Evolutionary conservation across 306 rosid genomes (phyloP), one percentile per base, ranked within the genome.

Genomic region (Medicago ruthenica): DNA sequence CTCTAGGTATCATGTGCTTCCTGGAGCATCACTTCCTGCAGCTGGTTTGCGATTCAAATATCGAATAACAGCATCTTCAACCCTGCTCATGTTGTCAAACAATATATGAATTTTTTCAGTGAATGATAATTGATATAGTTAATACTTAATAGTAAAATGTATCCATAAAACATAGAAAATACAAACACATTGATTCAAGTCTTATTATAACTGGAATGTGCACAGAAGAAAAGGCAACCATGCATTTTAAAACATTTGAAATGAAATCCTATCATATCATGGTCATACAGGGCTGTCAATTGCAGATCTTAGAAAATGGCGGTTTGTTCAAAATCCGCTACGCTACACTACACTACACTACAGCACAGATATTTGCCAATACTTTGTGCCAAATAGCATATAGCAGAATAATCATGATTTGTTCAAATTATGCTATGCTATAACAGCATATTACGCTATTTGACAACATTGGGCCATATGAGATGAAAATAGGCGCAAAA

Each of bases 41-140:
- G 85, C 84, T 40, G 99, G 97, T 80, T 90, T 92, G 79, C 97
- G 97, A 81, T 96, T 96, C 81, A 95, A 83, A 75, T 90, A 95
- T 4, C 98, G 96, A 71, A 94, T 92, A 74, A 96, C 96, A 41
- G 98, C 97, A 85, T 95, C 98, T 86, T 95, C 98, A 79, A 95
- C 99, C 99, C 99, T 96, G 93, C 48, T 74, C 75, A 83, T 63
- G 68, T 80, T 77, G 68, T 62, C 70, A 80, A 70, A 80, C 59
- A 77, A 61, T 4, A 77, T 70, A 37, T 66, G 9, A 59, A 51
- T 51, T 31, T 63, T 48, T 10, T 53, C 6, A 22, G 24, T 61
- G 61, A 50, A 73, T 21, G 20, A 4, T 42, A 41, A 65, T 20
- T 24, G 55, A 13, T 31, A 20, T 42, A 15, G 53, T 34, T 5